Percentiles rank a stretch among this genome's conserved stretches.
Conservation (phyloP, 1,139 yeast species). For the Suzukiozyma palmioleophila region DNA sequence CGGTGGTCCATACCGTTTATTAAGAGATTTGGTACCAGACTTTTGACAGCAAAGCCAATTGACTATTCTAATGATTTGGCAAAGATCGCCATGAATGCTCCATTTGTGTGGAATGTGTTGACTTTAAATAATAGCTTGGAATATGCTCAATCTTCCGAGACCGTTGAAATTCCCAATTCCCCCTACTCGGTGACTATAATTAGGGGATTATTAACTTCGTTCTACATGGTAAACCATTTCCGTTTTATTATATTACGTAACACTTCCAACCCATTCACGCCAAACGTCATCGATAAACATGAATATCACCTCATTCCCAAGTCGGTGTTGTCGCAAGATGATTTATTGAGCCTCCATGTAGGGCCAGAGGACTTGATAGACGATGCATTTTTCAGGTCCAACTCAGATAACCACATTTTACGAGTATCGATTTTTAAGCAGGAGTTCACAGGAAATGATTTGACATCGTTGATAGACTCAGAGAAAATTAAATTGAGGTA, state of each 20-base stretch:
- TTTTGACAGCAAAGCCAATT: conserved; percentile 29
- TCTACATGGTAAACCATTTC: conserved; percentile 27
- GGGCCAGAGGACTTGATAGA: conserved; percentile 18
- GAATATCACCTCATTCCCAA: conserved; percentile 34
- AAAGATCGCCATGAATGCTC: conserved; percentile 9
- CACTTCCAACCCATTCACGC: conserved; percentile 19
- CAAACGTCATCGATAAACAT: conserved; percentile 22
- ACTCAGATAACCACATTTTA: conserved; percentile 26
- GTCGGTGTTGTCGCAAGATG: conserved; percentile 22
- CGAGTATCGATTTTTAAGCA: conserved; percentile 28
- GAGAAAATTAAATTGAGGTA: conserved; percentile 27
- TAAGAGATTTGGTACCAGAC: conserved; percentile 16
- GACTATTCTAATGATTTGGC: conserved; percentile 32
- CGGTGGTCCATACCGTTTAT: conserved; percentile 36
- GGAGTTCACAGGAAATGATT: conserved; percentile 24
- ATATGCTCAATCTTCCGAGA: conserved; percentile 28
- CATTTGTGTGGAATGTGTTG: conserved; percentile 17
- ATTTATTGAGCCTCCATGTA: conserved; percentile 15
- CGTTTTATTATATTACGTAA: conserved; percentile 26
- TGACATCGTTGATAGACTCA: conserved; percentile 23
- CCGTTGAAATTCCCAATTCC: conserved; percentile 14
- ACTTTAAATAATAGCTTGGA: conserved; percentile 32
- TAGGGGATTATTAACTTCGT: conserved; percentile 28
- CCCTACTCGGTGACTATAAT: conserved; percentile 22
- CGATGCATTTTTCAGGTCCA: conserved; percentile 31